Evolutionary conservation across 176 grass and related monocot species (phyloP).

Genomic region (Canna indica): DNA sequence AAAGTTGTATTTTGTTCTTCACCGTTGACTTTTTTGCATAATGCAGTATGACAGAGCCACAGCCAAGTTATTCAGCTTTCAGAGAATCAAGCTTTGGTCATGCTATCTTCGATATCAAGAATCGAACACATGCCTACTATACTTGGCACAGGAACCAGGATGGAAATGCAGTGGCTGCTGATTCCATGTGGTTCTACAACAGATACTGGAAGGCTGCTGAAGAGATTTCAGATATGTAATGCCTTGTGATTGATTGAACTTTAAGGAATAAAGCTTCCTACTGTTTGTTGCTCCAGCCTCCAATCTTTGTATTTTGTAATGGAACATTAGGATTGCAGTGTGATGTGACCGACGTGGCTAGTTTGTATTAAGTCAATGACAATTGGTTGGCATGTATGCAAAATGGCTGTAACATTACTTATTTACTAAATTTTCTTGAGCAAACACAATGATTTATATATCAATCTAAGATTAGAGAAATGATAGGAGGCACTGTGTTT

Average conservation of each 20-base stretch:
- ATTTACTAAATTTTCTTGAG: too few species aligned
- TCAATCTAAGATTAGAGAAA: too few species aligned
- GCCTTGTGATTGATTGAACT: not conserved
- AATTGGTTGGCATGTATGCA: too few species aligned
- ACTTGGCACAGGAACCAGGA: conserved; percentile 84
- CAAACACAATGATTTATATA: too few species aligned
- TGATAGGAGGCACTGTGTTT: not conserved
- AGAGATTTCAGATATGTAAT: not conserved
- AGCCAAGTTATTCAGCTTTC: conserved; percentile 87
- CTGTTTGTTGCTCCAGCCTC: not conserved
- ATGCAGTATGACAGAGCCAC: conserved; percentile 69
- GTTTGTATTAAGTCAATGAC: too few species aligned
- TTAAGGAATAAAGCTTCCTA: not conserved
- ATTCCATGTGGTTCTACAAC: conserved; percentile 78
- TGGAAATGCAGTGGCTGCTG: conserved; percentile 46
- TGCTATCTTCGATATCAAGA: conserved; percentile 87
- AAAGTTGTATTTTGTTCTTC: not conserved
- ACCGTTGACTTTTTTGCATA: not conserved
- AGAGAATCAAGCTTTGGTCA: conserved; percentile 94
- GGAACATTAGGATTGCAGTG: too few species aligned
- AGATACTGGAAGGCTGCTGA: conserved; percentile 30
- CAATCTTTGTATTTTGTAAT: too few species aligned
- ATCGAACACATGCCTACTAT: conserved; percentile 81
- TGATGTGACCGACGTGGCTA: too few species aligned
- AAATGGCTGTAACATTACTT: too few species aligned